Percentiles rank a stretch among this genome's conserved stretches.
Conservation (phyloP, 768 basidiomycete species). For the Xerocomellus intermedius region DNA sequence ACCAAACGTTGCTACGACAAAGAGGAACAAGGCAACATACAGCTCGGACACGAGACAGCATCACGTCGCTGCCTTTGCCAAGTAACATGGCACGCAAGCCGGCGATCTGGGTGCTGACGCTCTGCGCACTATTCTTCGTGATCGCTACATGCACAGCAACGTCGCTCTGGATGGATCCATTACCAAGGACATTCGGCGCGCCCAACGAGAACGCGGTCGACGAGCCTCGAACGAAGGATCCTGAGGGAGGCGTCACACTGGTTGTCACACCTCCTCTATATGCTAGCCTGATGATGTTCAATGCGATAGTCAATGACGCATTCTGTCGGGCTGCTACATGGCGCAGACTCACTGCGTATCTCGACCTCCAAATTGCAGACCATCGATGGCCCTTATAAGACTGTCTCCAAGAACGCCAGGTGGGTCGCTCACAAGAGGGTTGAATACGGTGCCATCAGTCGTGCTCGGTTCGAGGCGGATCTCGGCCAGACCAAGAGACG, state of each 20-base stretch:
- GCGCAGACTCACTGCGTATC: conserved; percentile 20
- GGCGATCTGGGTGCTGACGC: conserved; percentile 68
- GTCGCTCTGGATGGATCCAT: conserved; percentile 41
- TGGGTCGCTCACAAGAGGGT: conserved; percentile 45
- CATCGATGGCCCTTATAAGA: conserved; percentile 42
- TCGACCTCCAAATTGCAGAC: conserved; percentile 22
- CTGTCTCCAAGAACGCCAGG: conserved; percentile 31
- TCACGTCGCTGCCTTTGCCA: conserved; percentile 46
- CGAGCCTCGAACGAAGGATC: conserved; percentile 53
- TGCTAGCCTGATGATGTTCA: conserved; percentile 46
- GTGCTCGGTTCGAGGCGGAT: conserved; percentile 70
- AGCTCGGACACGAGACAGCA: conserved; percentile 16
- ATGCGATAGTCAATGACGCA: background rate
- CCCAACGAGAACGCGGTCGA: conserved; percentile 63
- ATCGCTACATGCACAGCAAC: conserved; percentile 64
- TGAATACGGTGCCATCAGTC: conserved; percentile 60
- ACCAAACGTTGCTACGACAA: background rate
- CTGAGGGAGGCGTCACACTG: conserved; percentile 53
- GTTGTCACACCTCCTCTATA: conserved; percentile 67
- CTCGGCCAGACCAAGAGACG: conserved; percentile 66
- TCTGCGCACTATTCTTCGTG: conserved; percentile 39
- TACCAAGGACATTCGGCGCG: conserved; percentile 25
- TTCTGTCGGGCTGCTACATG: background rate
- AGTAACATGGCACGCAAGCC: conserved; percentile 59
- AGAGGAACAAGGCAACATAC: background rate